A percentile compares a stretch with the other conserved stretches of the same genome.
Conservation (phyloP, 768 basidiomycete genomes). For the Glaciozyma martinii region DNA sequence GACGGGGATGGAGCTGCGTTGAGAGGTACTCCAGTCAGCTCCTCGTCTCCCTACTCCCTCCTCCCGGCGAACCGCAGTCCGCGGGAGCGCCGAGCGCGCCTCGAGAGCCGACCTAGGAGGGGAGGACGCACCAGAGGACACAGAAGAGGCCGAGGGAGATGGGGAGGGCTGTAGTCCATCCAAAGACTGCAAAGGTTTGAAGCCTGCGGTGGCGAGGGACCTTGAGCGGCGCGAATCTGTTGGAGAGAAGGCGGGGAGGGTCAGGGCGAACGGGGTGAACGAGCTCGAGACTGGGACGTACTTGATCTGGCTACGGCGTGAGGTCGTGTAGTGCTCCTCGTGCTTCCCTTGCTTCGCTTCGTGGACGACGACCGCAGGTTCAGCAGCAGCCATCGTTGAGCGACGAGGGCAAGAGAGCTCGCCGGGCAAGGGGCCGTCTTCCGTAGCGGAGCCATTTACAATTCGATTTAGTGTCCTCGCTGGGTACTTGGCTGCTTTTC, state of each 20-base stretch:
- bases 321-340: not conserved
- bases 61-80: not conserved
- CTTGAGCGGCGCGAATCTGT: conserved; percentile 66
- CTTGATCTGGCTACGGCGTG: not conserved
- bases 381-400: not conserved
- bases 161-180: conserved; percentile 76
- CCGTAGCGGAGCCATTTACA: too few relatives aligned
- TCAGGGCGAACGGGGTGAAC: not conserved
- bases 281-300: not conserved
- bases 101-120: not conserved
- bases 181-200: conserved; percentile 79
- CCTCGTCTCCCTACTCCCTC: not conserved
- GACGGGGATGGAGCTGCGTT: conserved; percentile 67
- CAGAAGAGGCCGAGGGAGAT: conserved; percentile 60
- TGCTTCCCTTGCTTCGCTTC: not conserved
- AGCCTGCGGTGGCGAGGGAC: conserved; percentile 67
- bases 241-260: not conserved
- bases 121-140: conserved; percentile 60
- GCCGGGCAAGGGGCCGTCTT: too few relatives aligned
- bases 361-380: not conserved
- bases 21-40: not conserved
- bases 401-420: too few relatives aligned
- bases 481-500: too few relatives aligned
- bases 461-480: too few relatives aligned
- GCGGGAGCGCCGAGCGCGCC: too few relatives aligned